Evolutionary conservation across 768 basidiomycete species (phyloP).

Genomic region (Trametes sanguinea): DNA sequence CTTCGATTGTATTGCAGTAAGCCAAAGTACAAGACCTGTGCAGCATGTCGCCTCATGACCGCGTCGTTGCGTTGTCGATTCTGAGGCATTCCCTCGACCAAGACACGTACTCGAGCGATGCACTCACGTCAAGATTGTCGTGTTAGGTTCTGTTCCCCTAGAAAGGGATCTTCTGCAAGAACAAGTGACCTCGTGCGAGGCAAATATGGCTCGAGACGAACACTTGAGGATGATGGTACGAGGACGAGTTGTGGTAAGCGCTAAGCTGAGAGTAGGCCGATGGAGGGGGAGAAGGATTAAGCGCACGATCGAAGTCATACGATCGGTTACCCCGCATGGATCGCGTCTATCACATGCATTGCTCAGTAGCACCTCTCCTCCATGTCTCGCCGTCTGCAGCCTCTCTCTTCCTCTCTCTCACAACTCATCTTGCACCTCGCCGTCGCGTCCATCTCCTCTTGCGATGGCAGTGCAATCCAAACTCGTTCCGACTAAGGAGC

Average conservation of each 20-base stretch:
- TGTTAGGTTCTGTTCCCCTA: too few relatives aligned
- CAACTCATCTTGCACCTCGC: not conserved
- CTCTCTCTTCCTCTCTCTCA: not conserved
- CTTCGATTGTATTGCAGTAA: too few relatives aligned
- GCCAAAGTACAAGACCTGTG: too few relatives aligned
- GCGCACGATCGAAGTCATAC: conserved; percentile 16
- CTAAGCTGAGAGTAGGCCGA: not conserved
- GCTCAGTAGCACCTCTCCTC: not conserved
- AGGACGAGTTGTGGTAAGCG: not conserved
- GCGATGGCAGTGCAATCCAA: conserved; percentile 21
- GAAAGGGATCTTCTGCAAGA: too few relatives aligned
- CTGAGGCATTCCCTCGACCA: too few relatives aligned
- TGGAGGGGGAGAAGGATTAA: not conserved
- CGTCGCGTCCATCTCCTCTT: not conserved
- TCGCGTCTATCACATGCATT: conserved; percentile 18
- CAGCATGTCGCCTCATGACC: too few relatives aligned
- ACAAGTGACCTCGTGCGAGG: too few relatives aligned
- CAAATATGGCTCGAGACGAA: too few relatives aligned
- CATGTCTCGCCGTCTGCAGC: not conserved
- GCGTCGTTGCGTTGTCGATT: too few relatives aligned
- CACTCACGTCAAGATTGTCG: too few relatives aligned
- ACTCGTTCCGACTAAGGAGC: conserved; percentile 34
- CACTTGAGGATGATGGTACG: too few relatives aligned
- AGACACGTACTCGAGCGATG: too few relatives aligned
- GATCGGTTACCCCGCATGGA: conserved; percentile 17